Conservation (phyloP, 805 yeast genomes). For the Schizosaccharomyces cryophilus region DNA sequence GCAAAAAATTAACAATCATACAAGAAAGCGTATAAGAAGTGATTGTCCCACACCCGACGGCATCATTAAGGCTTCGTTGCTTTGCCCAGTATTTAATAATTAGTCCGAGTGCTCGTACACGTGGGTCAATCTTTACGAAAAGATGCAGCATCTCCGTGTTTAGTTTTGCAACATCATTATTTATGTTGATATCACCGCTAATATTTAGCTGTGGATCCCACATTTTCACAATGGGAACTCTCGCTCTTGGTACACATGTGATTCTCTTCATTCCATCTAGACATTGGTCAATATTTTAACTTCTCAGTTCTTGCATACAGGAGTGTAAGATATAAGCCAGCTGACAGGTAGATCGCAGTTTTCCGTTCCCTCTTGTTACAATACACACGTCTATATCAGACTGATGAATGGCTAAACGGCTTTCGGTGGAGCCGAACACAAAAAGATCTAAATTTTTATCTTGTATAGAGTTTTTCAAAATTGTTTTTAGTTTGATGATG, state of each 20-base stretch:
- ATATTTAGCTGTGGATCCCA: conserved; percentile 10
- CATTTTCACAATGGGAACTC: conserved; percentile 11
- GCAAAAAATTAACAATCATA: conserved; percentile 10
- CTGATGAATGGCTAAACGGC: background rate
- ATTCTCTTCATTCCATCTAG: conserved; percentile 9
- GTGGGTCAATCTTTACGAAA: conserved; percentile 9
- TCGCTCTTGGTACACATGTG: conserved; percentile 10
- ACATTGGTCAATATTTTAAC: background rate
- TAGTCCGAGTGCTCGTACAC: conserved; percentile 11
- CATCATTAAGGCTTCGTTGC: conserved; percentile 10
- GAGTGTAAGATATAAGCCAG: background rate
- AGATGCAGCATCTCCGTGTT: conserved; percentile 10
- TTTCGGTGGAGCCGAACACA: background rate
- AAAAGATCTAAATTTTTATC: background rate
- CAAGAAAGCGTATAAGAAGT: conserved; percentile 12
- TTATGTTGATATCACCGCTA: conserved; percentile 11
- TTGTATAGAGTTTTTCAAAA: background rate
- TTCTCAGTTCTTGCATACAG: background rate
- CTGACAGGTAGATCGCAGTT: background rate
- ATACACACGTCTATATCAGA: background rate
- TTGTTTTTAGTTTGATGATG: background rate
- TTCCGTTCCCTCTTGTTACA: background rate
- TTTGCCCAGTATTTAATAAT: conserved; percentile 11
- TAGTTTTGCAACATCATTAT: conserved; percentile 10
- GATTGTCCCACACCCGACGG: conserved; percentile 11